Percentiles rank a stretch among this genome's conserved stretches.
Evolutionary conservation across 2,329 filamentous ascomycete species (phyloP).

Genomic region (Neopestalotiopsis rosae): DNA sequence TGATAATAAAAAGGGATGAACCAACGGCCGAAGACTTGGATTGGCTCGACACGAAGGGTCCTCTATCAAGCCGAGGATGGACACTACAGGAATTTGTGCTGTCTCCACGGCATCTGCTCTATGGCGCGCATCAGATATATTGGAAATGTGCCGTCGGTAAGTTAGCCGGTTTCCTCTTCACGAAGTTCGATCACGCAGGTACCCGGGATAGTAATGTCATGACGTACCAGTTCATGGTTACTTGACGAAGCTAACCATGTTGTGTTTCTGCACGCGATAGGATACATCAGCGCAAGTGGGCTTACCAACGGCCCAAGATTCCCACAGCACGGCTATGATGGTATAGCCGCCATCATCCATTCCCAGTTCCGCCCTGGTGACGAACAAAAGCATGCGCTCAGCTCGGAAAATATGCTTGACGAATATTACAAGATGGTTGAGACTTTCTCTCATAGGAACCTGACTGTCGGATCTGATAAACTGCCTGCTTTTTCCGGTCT

Average conservation of each 20-base stretch:
- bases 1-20: background rate
- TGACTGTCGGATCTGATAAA: background rate
- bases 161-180: background rate
- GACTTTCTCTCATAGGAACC: background rate
- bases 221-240: background rate
- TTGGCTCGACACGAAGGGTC: background rate
- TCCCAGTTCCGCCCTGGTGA: background rate
- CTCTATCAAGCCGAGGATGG: background rate
- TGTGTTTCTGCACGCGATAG: background rate
- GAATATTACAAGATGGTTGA: background rate
- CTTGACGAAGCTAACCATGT: background rate
- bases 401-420: background rate
- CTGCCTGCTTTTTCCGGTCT: background rate
- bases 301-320: background rate
- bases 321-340: background rate
- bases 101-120: background rate
- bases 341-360: background rate
- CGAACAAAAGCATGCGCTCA: background rate
- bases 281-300: background rate
- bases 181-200: no score
- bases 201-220: no score
- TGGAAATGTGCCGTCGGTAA: background rate
- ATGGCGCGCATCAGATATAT: constrained; percentile 2
- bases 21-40: background rate
- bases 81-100: background rate